Conservation (phyloP, 2,329 filamentous ascomycete species). For the Colletotrichum aenigma region DNA sequence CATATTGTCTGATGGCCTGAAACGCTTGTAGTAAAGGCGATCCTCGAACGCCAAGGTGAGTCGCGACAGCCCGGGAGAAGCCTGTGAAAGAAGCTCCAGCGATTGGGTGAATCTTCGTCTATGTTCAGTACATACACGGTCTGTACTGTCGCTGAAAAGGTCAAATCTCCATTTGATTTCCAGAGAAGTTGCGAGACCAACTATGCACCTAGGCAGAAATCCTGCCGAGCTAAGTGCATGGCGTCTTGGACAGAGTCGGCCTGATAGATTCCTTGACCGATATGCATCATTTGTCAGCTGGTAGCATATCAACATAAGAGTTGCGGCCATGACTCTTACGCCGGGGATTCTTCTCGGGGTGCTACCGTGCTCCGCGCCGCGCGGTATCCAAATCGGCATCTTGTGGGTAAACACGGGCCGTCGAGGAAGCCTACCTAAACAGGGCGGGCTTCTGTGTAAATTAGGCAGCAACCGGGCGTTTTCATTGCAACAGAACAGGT, state of each 20-base stretch:
- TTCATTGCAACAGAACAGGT: not conserved
- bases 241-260: not conserved
- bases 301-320: not conserved
- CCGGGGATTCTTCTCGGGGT: accelerated
- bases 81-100: too few relatives aligned
- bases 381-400: not conserved
- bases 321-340: not conserved
- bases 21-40: too few relatives aligned
- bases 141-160: too few relatives aligned
- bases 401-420: not conserved
- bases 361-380: not conserved
- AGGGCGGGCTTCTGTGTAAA: not conserved
- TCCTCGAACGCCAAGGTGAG: too few relatives aligned
- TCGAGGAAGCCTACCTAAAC: not conserved
- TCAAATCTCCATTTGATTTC: too few relatives aligned
- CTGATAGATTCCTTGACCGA: not conserved
- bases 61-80: too few relatives aligned
- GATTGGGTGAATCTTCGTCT: too few relatives aligned
- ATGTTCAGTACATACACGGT: too few relatives aligned
- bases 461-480: not conserved
- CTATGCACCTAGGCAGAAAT: not conserved
- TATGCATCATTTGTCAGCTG: not conserved
- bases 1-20: too few relatives aligned
- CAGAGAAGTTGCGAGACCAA: too few relatives aligned
- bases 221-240: not conserved